Evolutionary conservation across 768 basidiomycete species (phyloP), one percentile per base, ranked within the genome.

Genomic region (Trametes maxima): DNA sequence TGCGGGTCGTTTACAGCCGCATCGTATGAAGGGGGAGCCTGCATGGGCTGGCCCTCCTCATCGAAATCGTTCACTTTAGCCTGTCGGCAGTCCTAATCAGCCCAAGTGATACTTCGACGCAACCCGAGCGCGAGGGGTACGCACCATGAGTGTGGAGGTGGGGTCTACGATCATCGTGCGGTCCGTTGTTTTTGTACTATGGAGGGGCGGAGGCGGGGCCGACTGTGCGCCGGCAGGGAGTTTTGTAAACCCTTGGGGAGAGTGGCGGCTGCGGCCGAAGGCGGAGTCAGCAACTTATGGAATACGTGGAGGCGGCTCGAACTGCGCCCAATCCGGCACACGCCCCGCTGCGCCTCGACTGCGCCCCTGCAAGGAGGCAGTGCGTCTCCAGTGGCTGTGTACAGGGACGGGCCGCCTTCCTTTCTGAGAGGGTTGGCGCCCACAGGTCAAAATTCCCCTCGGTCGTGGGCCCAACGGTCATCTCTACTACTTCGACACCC

Each of bases 11-110:
- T 58, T 19, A 69, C 65, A 8, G 62, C 67, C 13, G 55, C 62
- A 52, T 73, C 71, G 52, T 75, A 75, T 17, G 71, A 65, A 14
- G 74, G 74, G 8, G 73, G 73, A 7, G 60, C 71, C 35, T 69
- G 54, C 46, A 59, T 56, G 14, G 61, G 61, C 61, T 51, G 22
- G 52, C 48, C 58, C 24, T 45, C 44, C 43, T 53, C 60, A 24
- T 59, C 49, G 19, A 55, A 42, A 8, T 14, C 33, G 33, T 47
- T 54, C 28, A 56, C 49, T 52, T 62, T 57, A 19, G 57, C 44
- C 62, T 63, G 57, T 12, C 6, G 17, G 36, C 7, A n/a, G 47
- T 52, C 17, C 35, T 17, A 28, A 56, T 33, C 52, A 49, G 44
- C 8, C 28, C 39, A 14, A 47, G 12, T 37, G 40, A 17, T 5